Evolutionary conservation across 495 filamentous ascomycete species (phyloP), one percentile per base, ranked within the genome.

Genomic region (Sabuloglossum arenarium): DNA sequence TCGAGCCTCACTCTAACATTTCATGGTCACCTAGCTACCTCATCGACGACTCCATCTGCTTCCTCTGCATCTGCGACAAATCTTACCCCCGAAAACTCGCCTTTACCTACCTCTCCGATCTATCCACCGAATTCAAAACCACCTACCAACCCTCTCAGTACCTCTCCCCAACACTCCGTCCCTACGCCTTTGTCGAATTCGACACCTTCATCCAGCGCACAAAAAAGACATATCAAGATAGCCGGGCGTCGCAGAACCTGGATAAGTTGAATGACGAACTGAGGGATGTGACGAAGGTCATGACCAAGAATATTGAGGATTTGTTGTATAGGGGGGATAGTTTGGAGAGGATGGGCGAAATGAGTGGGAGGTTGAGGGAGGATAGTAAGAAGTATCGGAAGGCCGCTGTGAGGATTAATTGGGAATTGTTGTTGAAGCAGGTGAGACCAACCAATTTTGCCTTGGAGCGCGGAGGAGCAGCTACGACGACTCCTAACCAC

Each of bases 281-380:
- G 45, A 81, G 88, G 63, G 91, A 97, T 75, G 91, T 99, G 54
- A 96, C 91, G 14, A 87, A 94, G 68, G 89, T 97, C 60, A 99
- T 99, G 91, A 97, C 91, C 31, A 99, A 97, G 77, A 99, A 99
- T 67, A 99, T 99, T 64, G 91, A 99, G 72, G 91, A 99, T 67
- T 69, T 99, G 65, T 68, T 99, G 57, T 99, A 99, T 65, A 75
- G 91, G 55, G 91, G 91, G 9, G 91, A 97, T 65, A 91, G 82
- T 63, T 69, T 99, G 59, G 93, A 99, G 71, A 76, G 86, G 55
- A 99, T 99, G 91, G 93, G 91, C 28, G 91, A 97, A 70, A 78
- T 97, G 69, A 91, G 85, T 51, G 79, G 78, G 42, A 69, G 88
- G 58, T 64, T 99, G 66, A 74, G 84, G 46, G 91, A 99, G 62